Percentiles rank a stretch among this genome's conserved stretches.
phyloP scores from a whole-genome alignment of 768 basidiomycete genomes.

The Auriscalpium microsporum region DNA sequence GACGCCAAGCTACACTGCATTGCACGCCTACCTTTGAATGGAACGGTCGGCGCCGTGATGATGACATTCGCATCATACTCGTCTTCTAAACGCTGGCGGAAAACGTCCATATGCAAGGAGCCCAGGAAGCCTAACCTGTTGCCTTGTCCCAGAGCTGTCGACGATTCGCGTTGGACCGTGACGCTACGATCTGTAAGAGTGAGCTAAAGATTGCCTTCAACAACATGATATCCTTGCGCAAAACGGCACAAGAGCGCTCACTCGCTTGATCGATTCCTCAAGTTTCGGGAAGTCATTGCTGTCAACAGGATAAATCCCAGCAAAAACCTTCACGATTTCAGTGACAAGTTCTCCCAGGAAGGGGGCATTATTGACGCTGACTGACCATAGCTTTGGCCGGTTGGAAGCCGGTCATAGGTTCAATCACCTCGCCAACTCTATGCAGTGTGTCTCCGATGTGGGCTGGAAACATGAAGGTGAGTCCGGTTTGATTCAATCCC shows the following conservation, averaged over 20 bases:
- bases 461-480: constrained; percentile 37
- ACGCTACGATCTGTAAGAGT: constrained; percentile 85
- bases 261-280: constrained; percentile 91
- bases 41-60: constrained; percentile 92
- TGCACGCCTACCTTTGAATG: constrained; percentile 61
- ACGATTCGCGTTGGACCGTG: constrained; percentile 84
- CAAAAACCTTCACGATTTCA: constrained; percentile 59
- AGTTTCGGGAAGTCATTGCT: constrained; percentile 86
- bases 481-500: not conserved
- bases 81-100: constrained; percentile 92
- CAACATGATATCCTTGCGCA: constrained; percentile 6
- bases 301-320: constrained; percentile 91
- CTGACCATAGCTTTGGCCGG: constrained; percentile 88
- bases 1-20: not conserved
- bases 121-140: constrained; percentile 93
- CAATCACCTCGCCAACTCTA: constrained; percentile 60
- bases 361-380: not conserved
- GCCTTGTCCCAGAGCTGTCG: constrained; percentile 90
- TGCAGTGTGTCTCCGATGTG: constrained; percentile 92
- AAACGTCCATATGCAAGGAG: constrained; percentile 93
- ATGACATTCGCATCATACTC: constrained; percentile 94
- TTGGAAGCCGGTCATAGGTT: constrained; percentile 86
- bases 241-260: constrained; percentile 26
- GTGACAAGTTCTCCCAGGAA: not conserved
- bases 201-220: constrained; percentile 36